phyloP scores from a whole-genome alignment of 2,329 filamentous ascomycete genomes.

The Botrytis galanthina region DNA sequence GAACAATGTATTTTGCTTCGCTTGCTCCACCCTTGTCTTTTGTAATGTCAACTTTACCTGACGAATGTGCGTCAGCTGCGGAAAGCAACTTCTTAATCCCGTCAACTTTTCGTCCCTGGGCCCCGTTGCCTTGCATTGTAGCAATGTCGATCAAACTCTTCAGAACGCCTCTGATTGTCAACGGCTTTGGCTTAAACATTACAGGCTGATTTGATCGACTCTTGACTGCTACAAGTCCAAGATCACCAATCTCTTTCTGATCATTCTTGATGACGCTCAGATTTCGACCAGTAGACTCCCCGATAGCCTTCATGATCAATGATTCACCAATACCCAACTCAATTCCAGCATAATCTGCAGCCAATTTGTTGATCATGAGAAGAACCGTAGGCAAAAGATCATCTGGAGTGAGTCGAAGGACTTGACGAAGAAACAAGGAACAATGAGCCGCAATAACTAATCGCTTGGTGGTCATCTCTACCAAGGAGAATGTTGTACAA shows the following conservation, averaged over 20 bases:
- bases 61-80: conserved; percentile 71
- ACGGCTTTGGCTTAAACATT: conserved; percentile 94
- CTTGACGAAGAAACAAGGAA: conserved; percentile 86
- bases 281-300: conserved; percentile 87
- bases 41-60: conserved; percentile 81
- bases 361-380: conserved; percentile 97
- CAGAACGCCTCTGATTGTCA: conserved; percentile 84
- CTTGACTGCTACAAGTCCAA: conserved; percentile 92
- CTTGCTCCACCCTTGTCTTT: conserved; percentile 92
- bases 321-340: conserved; percentile 98
- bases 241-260: conserved; percentile 93
- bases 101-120: conserved; percentile 87
- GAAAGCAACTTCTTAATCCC: conserved; percentile 96
- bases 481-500: conserved; percentile 89
- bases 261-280: conserved; percentile 89
- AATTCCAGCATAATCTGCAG: conserved; percentile 93
- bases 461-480: conserved; percentile 92
- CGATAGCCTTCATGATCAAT: conserved; percentile 97
- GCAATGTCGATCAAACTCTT: conserved; percentile 86
- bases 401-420: conserved; percentile 83
- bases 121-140: conserved; percentile 79
- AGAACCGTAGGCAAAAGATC: conserved; percentile 86
- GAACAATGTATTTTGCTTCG: conserved; percentile 90
- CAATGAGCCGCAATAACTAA: conserved; percentile 86
- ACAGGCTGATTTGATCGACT: conserved; percentile 93